Percentiles rank a stretch among this genome's conserved stretches.
These are phyloP conservation scores for Naganishia randhawae DNA, from an alignment of 768 basidiomycete species.

Conservation along the genomic window DNA sequence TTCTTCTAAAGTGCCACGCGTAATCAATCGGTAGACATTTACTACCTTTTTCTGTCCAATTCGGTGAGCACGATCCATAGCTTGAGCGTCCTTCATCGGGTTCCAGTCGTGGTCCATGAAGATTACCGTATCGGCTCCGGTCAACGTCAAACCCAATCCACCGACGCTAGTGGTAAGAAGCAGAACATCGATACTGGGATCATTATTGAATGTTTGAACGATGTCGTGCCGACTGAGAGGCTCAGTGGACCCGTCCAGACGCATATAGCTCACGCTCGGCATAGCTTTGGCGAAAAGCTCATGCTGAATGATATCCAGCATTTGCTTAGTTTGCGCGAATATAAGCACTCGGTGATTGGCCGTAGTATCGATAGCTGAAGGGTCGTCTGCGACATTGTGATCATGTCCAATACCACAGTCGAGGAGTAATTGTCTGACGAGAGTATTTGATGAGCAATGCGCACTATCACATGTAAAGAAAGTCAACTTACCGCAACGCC, in stretches of 20 bases:
- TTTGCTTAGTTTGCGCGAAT: constrained; percentile 98
- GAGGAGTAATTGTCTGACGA: constrained; percentile 74
- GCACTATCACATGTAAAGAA: not conserved
- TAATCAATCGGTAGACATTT: constrained; percentile 95
- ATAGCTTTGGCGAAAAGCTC: constrained; percentile 86
- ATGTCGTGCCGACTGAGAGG: constrained; percentile 90
- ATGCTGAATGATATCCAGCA: constrained; percentile 94
- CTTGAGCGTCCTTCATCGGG: constrained; percentile 98
- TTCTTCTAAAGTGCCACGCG: constrained; percentile 93
- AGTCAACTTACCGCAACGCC: constrained; percentile 68
- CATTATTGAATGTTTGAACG: constrained; percentile 95
- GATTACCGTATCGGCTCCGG: constrained; percentile 97
- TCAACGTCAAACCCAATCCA: constrained; percentile 89
- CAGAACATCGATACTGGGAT: constrained; percentile 94
- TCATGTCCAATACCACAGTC: constrained; percentile 85
- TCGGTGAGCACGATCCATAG: constrained; percentile 98
- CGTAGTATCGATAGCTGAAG: constrained; percentile 66
- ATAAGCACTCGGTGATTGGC: constrained; percentile 98
- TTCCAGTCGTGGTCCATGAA: constrained; percentile 99
- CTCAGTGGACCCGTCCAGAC: constrained; percentile 89
- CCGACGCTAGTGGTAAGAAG: constrained; percentile 95
- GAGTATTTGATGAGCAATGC: constrained; percentile 18
- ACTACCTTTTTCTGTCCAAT: constrained; percentile 99
- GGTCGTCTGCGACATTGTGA: constrained; percentile 53
- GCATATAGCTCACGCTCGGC: constrained; percentile 98